phyloP scores from a whole-genome alignment of 768 basidiomycete genomes.

The Lactarius hatsudake region DNA sequence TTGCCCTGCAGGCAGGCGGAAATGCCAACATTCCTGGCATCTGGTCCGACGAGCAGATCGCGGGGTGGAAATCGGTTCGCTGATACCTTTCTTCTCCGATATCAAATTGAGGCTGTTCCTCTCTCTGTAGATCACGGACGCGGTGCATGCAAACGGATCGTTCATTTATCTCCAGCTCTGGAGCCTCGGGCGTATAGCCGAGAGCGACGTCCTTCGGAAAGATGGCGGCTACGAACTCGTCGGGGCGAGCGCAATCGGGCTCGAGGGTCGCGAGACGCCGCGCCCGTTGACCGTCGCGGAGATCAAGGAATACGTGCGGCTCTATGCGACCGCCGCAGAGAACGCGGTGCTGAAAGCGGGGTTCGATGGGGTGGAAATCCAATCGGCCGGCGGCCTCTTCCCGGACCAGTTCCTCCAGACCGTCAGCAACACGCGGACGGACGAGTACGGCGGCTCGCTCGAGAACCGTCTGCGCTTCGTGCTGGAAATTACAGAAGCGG shows the following conservation, averaged over 20 bases:
- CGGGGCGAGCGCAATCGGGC: neutral
- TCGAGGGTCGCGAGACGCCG: conserved; percentile 30
- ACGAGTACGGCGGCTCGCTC: conserved; percentile 46
- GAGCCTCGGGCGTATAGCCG: conserved; percentile 44
- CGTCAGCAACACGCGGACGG: conserved; percentile 40
- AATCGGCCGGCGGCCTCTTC: conserved; percentile 34
- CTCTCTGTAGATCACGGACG: conserved; percentile 30
- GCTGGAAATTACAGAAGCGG: conserved; percentile 39
- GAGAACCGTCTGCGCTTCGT: conserved; percentile 45
- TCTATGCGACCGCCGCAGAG: conserved; percentile 41
- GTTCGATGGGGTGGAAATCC: conserved; percentile 34
- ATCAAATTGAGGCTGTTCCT: neutral
- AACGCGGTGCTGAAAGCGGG: conserved; percentile 33
- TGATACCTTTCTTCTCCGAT: neutral
- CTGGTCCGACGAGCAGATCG: conserved; percentile 48
- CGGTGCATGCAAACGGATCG: conserved; percentile 44
- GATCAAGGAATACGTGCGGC: conserved; percentile 46
- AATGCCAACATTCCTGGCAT: conserved; percentile 45
- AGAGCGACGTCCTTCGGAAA: neutral
- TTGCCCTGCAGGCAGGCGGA: conserved; percentile 51
- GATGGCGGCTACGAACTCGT: neutral
- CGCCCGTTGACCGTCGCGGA: conserved; percentile 46
- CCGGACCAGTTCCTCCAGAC: conserved; percentile 41
- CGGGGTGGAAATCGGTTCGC: conserved; percentile 51
- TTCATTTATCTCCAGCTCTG: conserved; percentile 48